Evolutionary conservation across 2,329 filamentous ascomycete genomes (phyloP).

Genomic region (Rhynchosporium agropyri): DNA sequence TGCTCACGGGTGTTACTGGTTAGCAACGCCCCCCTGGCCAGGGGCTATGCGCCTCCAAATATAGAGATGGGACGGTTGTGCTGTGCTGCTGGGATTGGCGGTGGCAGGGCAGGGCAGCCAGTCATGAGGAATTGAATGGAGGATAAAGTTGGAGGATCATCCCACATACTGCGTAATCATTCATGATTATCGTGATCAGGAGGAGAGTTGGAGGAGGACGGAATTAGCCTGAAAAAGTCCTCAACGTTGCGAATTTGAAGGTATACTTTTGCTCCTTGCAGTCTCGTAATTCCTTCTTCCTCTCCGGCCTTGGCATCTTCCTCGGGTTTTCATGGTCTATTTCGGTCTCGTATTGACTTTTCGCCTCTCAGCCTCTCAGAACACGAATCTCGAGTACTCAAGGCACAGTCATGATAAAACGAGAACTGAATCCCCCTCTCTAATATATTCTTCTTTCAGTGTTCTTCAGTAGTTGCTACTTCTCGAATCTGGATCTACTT

Average conservation of each 20-base stretch:
- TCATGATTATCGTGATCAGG: background rate
- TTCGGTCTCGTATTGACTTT: slow-evolving; percentile 8
- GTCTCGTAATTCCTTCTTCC: background rate
- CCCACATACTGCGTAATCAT: background rate
- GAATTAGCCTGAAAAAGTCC: background rate
- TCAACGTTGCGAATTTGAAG: background rate
- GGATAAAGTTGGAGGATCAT: slow-evolving; percentile 5
- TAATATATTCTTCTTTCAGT: too few relatives aligned
- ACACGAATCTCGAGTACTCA: background rate
- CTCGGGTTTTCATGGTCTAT: background rate
- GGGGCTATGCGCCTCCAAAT: slow-evolving; percentile 15
- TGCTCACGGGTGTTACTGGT: slow-evolving; percentile 6
- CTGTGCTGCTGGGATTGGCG: background rate
- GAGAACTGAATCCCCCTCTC: background rate
- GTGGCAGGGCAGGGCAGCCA: slow-evolving; percentile 7
- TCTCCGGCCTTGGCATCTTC: background rate
- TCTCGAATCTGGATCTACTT: too few relatives aligned
- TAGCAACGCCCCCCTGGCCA: slow-evolving; percentile 13
- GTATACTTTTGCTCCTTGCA: background rate
- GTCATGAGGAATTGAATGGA: background rate
- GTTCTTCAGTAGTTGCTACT: too few relatives aligned
- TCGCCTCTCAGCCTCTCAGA: background rate
- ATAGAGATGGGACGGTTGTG: slow-evolving; percentile 11
- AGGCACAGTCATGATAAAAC: background rate
- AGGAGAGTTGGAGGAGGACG: background rate